Base-by-base conservation (phyloP, 1,284 basidiomycete genomes). In the Apiotrichum akiyoshidainum region DNA sequence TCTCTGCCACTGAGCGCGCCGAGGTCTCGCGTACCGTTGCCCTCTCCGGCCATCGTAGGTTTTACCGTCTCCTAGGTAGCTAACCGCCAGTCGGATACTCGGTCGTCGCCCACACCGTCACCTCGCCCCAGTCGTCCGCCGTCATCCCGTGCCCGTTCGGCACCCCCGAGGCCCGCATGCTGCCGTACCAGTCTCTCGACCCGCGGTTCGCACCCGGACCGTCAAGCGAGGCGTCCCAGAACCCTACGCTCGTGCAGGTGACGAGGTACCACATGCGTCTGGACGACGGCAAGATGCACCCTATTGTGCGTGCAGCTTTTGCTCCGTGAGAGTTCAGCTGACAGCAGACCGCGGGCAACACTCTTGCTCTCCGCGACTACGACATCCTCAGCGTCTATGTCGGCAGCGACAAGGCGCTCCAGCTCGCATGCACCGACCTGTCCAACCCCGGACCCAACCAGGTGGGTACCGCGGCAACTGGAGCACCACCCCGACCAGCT, bases 361-460 rank as follows among this genome's bases (percentile, higher is more conserved):
- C 72, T 1, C 57, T 52, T 33, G 55, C 63, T 0, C 52, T 78
- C 26, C 64, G 64, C 22, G 59, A 70, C 19, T 78, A 76, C 50
- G 76, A 77, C 53, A 66, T 78, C 12, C 56, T 78, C 12, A 72
- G 70, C 12, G 72, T 74, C 9, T 63, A 70, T 19, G 74, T 74
- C 10, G 71, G 68, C 5, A 71, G 70, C 33, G 74, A 73, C n/a
- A 76, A 74, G 59, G 72, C 76, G 5, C 68, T 78, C 10, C 72
- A 75, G 53, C 60, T 74, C 1, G 75, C 74, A 21, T 78, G 77
- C 61, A 70, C 71, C 16, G 74, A 77, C 49, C 63, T 78, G 17
- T 64, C 71, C 19, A 67, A 69, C 55, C 77, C 77, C 3, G 75
- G 76, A 10, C 71, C 76, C 0, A 77, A 78, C 54, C 77, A 78